A percentile compares a stretch with the other conserved stretches of the same genome.
Evolutionary conservation across 2,329 filamentous ascomycete genomes (phyloP).

Genomic region (Lecanicillium sp.): DNA sequence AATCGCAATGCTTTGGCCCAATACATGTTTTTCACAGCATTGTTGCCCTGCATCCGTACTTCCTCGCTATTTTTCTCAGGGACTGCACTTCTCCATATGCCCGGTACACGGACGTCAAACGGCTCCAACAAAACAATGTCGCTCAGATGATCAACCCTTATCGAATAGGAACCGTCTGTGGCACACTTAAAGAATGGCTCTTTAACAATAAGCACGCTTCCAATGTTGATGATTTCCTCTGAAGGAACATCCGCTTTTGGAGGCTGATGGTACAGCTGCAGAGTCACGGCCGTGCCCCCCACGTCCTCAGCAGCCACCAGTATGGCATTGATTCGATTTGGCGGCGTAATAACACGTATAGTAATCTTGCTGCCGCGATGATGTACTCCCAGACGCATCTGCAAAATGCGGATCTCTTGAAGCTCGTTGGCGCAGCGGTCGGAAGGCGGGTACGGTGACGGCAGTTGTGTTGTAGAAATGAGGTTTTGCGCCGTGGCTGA

Average conservation of each 20-base stretch:
- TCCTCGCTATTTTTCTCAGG: conserved; percentile 17
- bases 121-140: conserved; percentile 37
- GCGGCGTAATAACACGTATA: conserved; percentile 19
- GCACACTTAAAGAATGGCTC: conserved; percentile 46
- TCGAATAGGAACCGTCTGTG: conserved; percentile 31
- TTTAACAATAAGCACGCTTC: conserved; percentile 40
- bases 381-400: not conserved
- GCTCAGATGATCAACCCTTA: conserved; percentile 48
- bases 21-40: conserved; percentile 19
- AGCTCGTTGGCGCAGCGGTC: not conserved
- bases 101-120: conserved; percentile 34
- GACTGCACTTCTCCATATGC: conserved; percentile 24
- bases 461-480: not conserved
- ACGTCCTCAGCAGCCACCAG: conserved; percentile 35
- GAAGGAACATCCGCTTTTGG: conserved; percentile 28
- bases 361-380: conserved; percentile 16
- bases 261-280: conserved; percentile 38
- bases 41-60: conserved; percentile 29
- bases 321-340: conserved; percentile 17
- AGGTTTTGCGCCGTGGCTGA: not conserved
- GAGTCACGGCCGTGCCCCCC: conserved; percentile 25
- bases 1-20: conserved; percentile 27
- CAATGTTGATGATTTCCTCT: conserved; percentile 28
- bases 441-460: not conserved
- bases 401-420: not conserved